A percentile compares a stretch with the other conserved stretches of the same genome.
These are phyloP conservation scores for Aquanectria penicillioides DNA, from an alignment of 2,329 filamentous ascomycete species.

Conservation along the genomic window DNA sequence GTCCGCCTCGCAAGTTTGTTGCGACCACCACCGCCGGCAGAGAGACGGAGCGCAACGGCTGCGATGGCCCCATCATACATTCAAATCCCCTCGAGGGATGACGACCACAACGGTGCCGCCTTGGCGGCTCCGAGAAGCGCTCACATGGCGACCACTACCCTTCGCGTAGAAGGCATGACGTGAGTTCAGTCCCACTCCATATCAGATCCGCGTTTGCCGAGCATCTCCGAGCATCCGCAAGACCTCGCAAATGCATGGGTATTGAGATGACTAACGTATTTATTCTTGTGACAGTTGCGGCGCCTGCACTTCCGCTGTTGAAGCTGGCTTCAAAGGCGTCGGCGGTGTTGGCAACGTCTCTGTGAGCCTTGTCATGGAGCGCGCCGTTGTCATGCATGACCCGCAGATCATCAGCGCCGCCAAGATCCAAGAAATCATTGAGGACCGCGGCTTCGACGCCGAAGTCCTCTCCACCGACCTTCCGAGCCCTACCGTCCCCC, in stretches of 20 bases:
- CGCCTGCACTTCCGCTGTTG: slow-evolving; percentile 94
- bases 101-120: slow-evolving; percentile 33
- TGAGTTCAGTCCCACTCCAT: slow-evolving; percentile 55
- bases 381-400: slow-evolving; percentile 94
- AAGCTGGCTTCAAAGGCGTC: slow-evolving; percentile 86
- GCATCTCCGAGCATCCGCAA: slow-evolving; percentile 7
- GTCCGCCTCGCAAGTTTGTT: not conserved
- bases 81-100: slow-evolving; percentile 56
- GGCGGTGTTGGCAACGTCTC: slow-evolving; percentile 87
- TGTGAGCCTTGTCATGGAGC: slow-evolving; percentile 93
- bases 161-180: slow-evolving; percentile 91
- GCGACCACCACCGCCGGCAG: not conserved
- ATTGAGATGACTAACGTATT: slow-evolving; percentile 44
- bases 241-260: slow-evolving; percentile 10
- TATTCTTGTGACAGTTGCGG: slow-evolving; percentile 75
- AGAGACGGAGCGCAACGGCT: not conserved
- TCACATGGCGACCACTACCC: slow-evolving; percentile 88
- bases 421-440: slow-evolving; percentile 83
- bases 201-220: slow-evolving; percentile 30
- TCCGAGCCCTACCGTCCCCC: slow-evolving; percentile 61
- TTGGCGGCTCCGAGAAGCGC: slow-evolving; percentile 50
- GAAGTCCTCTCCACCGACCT: slow-evolving; percentile 86
- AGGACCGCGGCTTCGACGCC: slow-evolving; percentile 92
- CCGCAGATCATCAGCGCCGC: slow-evolving; percentile 77
- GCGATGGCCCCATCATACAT: slow-evolving; percentile 64